These are phyloP conservation scores for Crithidia sp. DNA, from an alignment of 208 protist species.

Conservation along the genomic window DNA sequence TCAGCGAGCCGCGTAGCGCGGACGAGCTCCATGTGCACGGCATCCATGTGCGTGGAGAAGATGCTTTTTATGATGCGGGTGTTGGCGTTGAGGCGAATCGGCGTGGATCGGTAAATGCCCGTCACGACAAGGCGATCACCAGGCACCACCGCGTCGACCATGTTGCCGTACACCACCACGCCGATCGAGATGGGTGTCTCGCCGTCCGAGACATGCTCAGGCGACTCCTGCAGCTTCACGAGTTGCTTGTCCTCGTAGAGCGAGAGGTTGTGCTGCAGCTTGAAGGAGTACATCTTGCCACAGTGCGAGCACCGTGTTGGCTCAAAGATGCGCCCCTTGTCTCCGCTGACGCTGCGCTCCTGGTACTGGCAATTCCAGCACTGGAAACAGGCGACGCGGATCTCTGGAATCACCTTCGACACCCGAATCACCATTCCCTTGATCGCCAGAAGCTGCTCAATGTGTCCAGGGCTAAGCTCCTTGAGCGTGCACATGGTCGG, in stretches of 20 bases:
- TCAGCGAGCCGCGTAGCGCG: slow-evolving; percentile 30
- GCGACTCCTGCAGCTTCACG: slow-evolving; percentile 98
- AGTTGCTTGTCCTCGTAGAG: slow-evolving; percentile 97
- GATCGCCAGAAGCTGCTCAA: slow-evolving; percentile 88
- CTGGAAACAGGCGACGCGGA: slow-evolving; percentile 94
- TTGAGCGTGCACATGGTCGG: slow-evolving; percentile 76
- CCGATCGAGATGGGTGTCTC: slow-evolving; percentile 98
- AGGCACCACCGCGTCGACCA: slow-evolving; percentile 96
- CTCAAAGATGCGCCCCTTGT: slow-evolving; percentile 96
- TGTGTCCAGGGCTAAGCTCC: slow-evolving; percentile 67
- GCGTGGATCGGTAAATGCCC: slow-evolving; percentile 96
- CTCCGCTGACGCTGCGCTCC: slow-evolving; percentile 72
- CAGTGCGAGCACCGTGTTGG: slow-evolving; percentile 95
- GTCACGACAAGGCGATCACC: slow-evolving; percentile 98
- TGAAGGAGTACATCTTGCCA: slow-evolving; percentile 83
- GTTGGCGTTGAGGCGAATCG: slow-evolving; percentile 94
- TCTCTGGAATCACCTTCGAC: slow-evolving; percentile 92
- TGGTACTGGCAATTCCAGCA: slow-evolving; percentile 94
- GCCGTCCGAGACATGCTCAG: slow-evolving; percentile 98
- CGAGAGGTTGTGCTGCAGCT: slow-evolving; percentile 96
- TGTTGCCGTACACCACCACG: slow-evolving; percentile 93
- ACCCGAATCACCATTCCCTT: slow-evolving; percentile 94
- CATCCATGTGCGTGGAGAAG: slow-evolving; percentile 98
- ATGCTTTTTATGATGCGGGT: slow-evolving; percentile 94
- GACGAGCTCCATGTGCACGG: slow-evolving; percentile 96